These are phyloP conservation scores for Penicillium alfredii DNA, from an alignment of 495 filamentous ascomycete species.

Conservation along the genomic window DNA sequence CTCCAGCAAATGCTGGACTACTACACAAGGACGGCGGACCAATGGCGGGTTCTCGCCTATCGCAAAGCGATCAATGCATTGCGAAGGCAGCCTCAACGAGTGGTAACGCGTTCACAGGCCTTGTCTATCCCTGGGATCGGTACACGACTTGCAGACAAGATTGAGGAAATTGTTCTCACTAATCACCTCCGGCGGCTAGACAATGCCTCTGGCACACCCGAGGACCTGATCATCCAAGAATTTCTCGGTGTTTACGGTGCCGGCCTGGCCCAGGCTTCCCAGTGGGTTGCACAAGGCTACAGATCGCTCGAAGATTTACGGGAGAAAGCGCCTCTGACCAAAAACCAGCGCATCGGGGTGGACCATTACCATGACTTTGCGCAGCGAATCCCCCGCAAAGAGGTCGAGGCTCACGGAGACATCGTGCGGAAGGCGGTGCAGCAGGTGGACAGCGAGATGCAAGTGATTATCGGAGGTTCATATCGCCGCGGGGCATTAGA, in stretches of 20 bases:
- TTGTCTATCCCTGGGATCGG: conserved; percentile 66
- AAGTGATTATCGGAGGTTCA: conserved; percentile 74
- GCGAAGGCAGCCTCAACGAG: conserved; percentile 56
- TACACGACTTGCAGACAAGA: conserved; percentile 71
- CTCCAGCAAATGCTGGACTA: conserved; percentile 78
- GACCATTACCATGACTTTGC: conserved; percentile 79
- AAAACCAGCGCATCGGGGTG: conserved; percentile 72
- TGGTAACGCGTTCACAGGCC: conserved; percentile 66
- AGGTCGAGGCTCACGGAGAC: conserved; percentile 65
- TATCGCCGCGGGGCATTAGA: conserved; percentile 73
- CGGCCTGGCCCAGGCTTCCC: conserved; percentile 61
- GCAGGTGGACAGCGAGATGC: conserved; percentile 54
- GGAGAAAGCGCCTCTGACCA: conserved; percentile 57
- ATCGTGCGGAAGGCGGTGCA: conserved; percentile 59
- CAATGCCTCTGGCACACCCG: conserved; percentile 56
- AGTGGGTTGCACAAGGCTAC: conserved; percentile 75
- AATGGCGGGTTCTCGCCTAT: conserved; percentile 77
- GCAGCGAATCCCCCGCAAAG: conserved; percentile 71
- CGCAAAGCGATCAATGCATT: conserved; percentile 73
- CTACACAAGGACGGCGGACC: conserved; percentile 67
- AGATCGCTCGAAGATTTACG: conserved; percentile 67
- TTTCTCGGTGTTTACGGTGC: conserved; percentile 81
- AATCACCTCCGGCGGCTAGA: conserved; percentile 70
- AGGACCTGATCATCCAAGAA: conserved; percentile 53
- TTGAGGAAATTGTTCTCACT: conserved; percentile 83